Evolutionary conservation across 2,329 filamentous ascomycete genomes (phyloP).

Genomic region (Cercospora sesami): DNA sequence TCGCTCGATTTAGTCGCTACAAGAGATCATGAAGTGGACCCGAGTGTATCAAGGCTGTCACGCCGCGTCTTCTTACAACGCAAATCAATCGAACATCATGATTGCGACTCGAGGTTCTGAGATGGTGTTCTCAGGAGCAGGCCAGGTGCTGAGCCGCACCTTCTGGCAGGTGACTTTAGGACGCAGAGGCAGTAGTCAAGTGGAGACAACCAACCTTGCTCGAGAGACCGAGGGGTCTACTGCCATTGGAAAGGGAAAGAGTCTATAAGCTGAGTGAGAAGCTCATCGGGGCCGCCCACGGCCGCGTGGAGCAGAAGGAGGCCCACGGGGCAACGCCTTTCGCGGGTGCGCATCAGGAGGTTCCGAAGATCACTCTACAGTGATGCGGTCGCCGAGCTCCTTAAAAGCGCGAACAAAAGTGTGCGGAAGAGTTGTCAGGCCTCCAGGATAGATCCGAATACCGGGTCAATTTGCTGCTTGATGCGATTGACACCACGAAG

Average conservation of each 20-base stretch:
- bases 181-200: neutral
- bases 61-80: neutral
- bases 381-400: neutral
- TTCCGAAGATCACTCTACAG: neutral
- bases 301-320: neutral
- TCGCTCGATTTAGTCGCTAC: neutral
- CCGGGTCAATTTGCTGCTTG: neutral
- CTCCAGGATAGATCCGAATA: neutral
- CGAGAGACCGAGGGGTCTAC: neutral
- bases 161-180: neutral
- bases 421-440: neutral
- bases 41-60: neutral
- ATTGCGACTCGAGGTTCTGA: neutral
- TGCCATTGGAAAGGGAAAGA: neutral
- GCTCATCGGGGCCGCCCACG: neutral
- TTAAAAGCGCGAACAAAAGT: neutral
- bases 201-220: neutral
- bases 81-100: neutral
- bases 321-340: neutral
- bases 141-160: neutral
- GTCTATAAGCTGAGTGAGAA: neutral
- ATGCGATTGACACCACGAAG: neutral
- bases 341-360: neutral
- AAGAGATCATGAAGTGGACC: neutral
- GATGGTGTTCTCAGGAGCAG: neutral